phyloP scores from a whole-genome alignment of 306 rosid genomes.

The Vicia sativa region DNA sequence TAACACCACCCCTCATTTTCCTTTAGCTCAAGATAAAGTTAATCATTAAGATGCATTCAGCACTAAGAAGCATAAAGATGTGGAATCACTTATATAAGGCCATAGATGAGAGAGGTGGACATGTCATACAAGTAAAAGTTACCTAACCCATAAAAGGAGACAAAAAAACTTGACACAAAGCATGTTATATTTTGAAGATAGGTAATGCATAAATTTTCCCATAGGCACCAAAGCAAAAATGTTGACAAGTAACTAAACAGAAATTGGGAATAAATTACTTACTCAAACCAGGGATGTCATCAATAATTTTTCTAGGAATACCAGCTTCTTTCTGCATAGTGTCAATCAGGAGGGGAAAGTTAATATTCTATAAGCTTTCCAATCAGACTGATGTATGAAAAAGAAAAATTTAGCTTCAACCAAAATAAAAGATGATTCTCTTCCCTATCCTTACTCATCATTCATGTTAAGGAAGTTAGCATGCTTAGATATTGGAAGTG shows the following conservation, averaged over 20 bases:
- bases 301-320: slow-evolving; percentile 64
- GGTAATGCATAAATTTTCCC: slow-evolving; percentile 30
- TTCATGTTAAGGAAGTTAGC: slow-evolving; percentile 21
- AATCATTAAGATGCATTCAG: not conserved
- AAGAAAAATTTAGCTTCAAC: slow-evolving; percentile 24
- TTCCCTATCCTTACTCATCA: slow-evolving; percentile 19
- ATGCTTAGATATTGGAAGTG: not conserved
- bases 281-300: slow-evolving; percentile 95
- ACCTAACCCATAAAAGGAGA: slow-evolving; percentile 7
- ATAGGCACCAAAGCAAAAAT: slow-evolving; percentile 17
- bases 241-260: slow-evolving; percentile 20
- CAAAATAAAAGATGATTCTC: slow-evolving; percentile 22
- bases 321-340: slow-evolving; percentile 88
- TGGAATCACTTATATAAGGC: not conserved
- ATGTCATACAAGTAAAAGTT: slow-evolving; percentile 25
- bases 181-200: slow-evolving; percentile 27
- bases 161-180: slow-evolving; percentile 6
- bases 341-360: slow-evolving; percentile 8
- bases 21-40: slow-evolving; percentile 18
- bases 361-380: slow-evolving; percentile 23
- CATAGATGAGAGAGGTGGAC: slow-evolving; percentile 1
- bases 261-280: slow-evolving; percentile 46
- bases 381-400: slow-evolving; percentile 16
- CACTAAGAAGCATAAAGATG: slow-evolving; percentile 19
- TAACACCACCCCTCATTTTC: slow-evolving; percentile 11